Evolutionary conservation across 305 asterid species (phyloP), one percentile per base, ranked within the genome.

Genomic region (Fraxinus sp.): DNA sequence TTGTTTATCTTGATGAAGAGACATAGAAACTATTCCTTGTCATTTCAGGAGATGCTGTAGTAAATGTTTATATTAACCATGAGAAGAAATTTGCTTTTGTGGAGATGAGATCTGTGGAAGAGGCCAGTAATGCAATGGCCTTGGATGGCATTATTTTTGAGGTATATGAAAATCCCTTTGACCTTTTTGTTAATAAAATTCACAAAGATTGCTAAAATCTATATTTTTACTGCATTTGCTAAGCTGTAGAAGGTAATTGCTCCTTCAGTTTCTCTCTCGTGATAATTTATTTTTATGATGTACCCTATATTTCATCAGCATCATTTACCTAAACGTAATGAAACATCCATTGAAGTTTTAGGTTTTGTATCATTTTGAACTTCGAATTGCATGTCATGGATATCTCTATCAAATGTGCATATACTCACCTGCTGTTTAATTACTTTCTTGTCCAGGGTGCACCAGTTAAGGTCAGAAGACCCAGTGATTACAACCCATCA

Each of bases 61-160:
- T 96, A 68, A 94, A 96, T 89, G 99, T 96, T 85, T 94, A 94
- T 86, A 94, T 96, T 49, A 96, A 94, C 89, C 98, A 96, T 73
- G 98, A 96, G 90, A 96, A 94, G 86, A 96, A 96, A 81, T 96
- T 96, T 85, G 99, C 99, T 32, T 94, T 96, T 76, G 98, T 96
- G 88, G 99, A 96, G 91, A 94, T 96, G 99, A 90, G 99, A 86
- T 94, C 98, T 32, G 98, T 96, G 80, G 99, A 96, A 87, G 99
- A 96, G 89, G 99, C 99, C 85, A 96, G 99, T 83, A 96, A 96
- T 84, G 99, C 98, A 32, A 96, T 94, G 99, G 98, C 99, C 78
- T 86, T 96, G 37, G 99, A 96, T 88, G 99, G 98, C 80, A 96
- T 94, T 86, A 96, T 94, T 85, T 92, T 96, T 84, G 99, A 96